Base-by-base conservation (phyloP, 768 basidiomycete genomes). In the Mycena leptocephala region DNA sequence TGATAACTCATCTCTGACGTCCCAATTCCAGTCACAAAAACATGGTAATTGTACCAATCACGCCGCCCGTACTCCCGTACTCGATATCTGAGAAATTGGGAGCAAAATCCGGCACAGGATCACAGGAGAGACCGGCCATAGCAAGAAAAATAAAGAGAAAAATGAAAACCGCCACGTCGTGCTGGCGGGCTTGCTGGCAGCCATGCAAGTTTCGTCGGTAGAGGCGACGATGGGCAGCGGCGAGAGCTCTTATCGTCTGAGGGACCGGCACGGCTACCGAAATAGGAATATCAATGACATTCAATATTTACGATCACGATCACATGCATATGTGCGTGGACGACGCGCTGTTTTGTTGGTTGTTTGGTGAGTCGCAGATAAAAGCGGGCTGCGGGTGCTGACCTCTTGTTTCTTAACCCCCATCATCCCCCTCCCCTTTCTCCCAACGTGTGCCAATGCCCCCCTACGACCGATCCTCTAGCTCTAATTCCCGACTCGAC, bases 241-340 rank as follows among this genome's bases (percentile, higher is more conserved):
- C 20, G 14, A 24, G 33, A 4, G 30, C n/a, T 24, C 22, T 10
- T 37, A 28, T 55, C 20, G 26, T 51, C 53, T 14, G 24, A 16
- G 10, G 33, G 30, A 56, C 30, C 58, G 37, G 61, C 55, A 18
- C 22, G 32, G 22, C 9, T 5, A 32, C 56, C 51, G 26, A 53
- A 35, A 59, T 11, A 59, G n/a, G 22, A 41, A 30, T 43, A 64
- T 64, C 63, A 43, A 16, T 64, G 63, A 64, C 43, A 67, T 67
- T 67, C 7, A 14, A 67, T 53, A 33, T 26, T 8, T 63, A 63
- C 61, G 61, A 63, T 63, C 61, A 67, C 65, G 64, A 66, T 66
- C 64, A 66, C 64, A 66, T 66, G 64, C n/a, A 5, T 24, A 22
- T n/a, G 43, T n/a, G n/a, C 7, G 13, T 6, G 35, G 35, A 37